These are phyloP conservation scores for Podospora pseudocomata DNA, from an alignment of 495 filamentous ascomycete genomes.

Conservation along the genomic window DNA sequence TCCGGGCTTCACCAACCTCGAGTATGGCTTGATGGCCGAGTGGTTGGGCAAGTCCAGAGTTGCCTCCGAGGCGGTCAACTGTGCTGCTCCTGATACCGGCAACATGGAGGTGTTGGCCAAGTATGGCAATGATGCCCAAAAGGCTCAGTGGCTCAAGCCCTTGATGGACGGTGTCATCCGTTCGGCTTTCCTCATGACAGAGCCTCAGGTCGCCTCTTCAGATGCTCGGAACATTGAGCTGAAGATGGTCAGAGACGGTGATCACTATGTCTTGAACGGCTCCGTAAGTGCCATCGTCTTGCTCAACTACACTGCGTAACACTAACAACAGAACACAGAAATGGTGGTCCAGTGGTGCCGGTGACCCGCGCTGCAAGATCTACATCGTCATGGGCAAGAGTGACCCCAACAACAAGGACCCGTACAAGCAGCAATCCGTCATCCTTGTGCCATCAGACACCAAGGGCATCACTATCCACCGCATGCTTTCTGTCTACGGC, in stretches of 20 bases:
- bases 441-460: constrained; percentile 74
- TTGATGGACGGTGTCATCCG: constrained; percentile 82
- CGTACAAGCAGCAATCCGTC: constrained; percentile 86
- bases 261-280: constrained; percentile 82
- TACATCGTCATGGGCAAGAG: constrained; percentile 93
- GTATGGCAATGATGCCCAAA: constrained; percentile 87
- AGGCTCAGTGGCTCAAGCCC: constrained; percentile 78
- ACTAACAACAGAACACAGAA: constrained; percentile 50
- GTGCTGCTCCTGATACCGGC: constrained; percentile 85
- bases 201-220: constrained; percentile 78
- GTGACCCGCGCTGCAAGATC: constrained; percentile 82
- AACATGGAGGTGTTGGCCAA: constrained; percentile 97
- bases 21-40: constrained; percentile 93
- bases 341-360: constrained; percentile 95
- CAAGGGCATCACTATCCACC: constrained; percentile 74
- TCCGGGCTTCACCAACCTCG: constrained; percentile 84
- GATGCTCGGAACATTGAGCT: constrained; percentile 88
- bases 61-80: constrained; percentile 87
- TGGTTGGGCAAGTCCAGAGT: constrained; percentile 73
- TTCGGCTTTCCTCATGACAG: constrained; percentile 91
- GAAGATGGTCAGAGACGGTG: constrained; percentile 72
- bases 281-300: constrained; percentile 48
- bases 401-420: constrained; percentile 63
- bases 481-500: constrained; percentile 85
- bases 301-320: not conserved